Evolutionary conservation across 208 protist species (phyloP), one percentile per base, ranked within the genome.

Genomic region (Crithidia brevicula): DNA sequence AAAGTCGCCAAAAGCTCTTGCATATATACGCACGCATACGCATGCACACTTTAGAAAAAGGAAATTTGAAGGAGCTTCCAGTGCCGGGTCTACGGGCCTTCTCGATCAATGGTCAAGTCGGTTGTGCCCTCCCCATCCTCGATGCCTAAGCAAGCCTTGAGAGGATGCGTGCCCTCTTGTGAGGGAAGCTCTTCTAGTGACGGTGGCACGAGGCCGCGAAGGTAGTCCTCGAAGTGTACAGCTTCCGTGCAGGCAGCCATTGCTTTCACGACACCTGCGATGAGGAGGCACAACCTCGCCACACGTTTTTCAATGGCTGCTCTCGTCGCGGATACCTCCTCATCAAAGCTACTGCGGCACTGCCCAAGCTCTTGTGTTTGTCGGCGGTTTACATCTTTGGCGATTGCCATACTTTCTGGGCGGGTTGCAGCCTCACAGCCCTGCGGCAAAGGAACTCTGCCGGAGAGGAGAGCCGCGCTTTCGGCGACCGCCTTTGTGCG

Each of bases 401-500:
- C 69, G 11, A 40, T 64, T 1, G 45, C 28, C 43, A 75, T 57
- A 28, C 60, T 64, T 36, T 75, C 69, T 11, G 60, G 52, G 6
- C 46, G 60, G 18, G 47, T 57, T 4, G 53, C 52, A n/a, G 69
- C 52, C 1, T 75, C 69, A 23, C 69, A 68, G 43, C 61, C 54
- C 20, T 49, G 27, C 25, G 69, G 61, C 30, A 75, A 31, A 7
- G 60, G 61, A 16, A 47, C 20, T 16, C 52, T 38, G 33, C 61
- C 60, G 2, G 69, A 52, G 40, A 69, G 2, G 31, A 69, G 61
- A 15, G 30, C 13, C 13, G 69, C 49, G 36, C 59, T 75, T 34
- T 75, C 69, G n/a, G 9, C 34, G 3, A 75, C 53, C 40, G 28
- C 23, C 36, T 75, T 75, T 8, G 69, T 54, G 38, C 69, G 60